Base-by-base conservation (phyloP, 192 early-diverging fungal species). In the Entomortierella lignicola region DNA sequence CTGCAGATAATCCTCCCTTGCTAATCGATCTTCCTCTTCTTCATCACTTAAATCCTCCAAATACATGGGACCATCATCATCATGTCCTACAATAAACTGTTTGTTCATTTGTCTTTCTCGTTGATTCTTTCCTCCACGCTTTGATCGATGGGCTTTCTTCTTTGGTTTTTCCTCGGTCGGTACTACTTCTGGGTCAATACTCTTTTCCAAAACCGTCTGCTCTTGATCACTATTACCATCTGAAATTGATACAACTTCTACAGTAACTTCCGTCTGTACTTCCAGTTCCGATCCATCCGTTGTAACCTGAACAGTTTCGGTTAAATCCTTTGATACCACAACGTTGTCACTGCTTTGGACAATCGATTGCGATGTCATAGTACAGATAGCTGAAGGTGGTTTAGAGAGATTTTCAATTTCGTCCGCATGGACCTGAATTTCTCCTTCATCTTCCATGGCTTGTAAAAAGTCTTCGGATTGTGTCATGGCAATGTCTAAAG, bases 81-180 rank as follows among this genome's bases (percentile, higher is more conserved):
- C 80, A 59, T 81, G 18, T 10, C 62, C 70, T 17, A 72, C 62
- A 56, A 62, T 34, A 48, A 66, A n/a, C 37, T 77, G 66, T 31
- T 65, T 79, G 31, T 54, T 60, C 39, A 60, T 44, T 44, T 70
- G 75, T 34, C 53, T 69, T 26, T 70, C 74, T 37, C 60, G 59
- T 52, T 70, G 67, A 6, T 70, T 79, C 20, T 30, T 56, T 6
- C 75, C 75, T 3, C 75, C 75, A 4, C 75, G 75, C 54, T 79
- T 79, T 11, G 75, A 79, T 29, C 75, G 75, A 41, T 79, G 75
- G 0, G 75, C 75, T 54, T 79, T 79, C 51, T 79, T 79, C 67
- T 79, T 79, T 15, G 53, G 55, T 2, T 68, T 61, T 34, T 26
- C 60, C 27, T 20, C 26, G 1, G 21, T 27, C 8, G 61, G 54